Evolutionary conservation across 148 eudicot species (phyloP), one percentile per base, ranked within the genome.

Genomic region (Camellia lanceoleosa): DNA sequence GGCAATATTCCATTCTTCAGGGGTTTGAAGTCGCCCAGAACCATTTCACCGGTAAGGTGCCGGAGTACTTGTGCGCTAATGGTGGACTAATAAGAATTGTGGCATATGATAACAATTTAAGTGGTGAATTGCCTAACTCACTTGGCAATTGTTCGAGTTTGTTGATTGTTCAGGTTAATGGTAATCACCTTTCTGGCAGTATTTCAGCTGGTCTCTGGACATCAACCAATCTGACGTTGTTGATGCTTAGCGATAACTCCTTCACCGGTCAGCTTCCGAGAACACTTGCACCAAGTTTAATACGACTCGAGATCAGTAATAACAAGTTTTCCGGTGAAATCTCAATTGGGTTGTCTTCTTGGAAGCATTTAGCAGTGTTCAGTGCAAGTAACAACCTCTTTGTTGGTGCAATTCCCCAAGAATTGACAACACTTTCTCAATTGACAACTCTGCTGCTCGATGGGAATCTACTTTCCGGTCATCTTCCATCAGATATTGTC

Each of bases 291-390:
- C 3, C 80, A 4, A 59, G 42, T 1, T 20, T 86, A 23, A 62
- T 78, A 5, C 42, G 70, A 68, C 47, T 86, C 2, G 88, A 83
- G 80, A 65, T 86, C 55, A 65, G 71, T 43, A 79, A 81, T 71
- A 86, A 86, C 80, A 41, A 49, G 73, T 86, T 86, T 76, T 86
- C 84, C 11, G 88, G 86, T 71, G 60, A 74, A 47, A 86, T 86
- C 76, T 84, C 86, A 6, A 72, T 49, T 13, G 78, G 76, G 43
- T 44, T 86, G 16, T 86, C 84, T 60, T 86, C 88, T 51, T 86
- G 86, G 86, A 74, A 54, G 41, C 74, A 54, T 51, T 59, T 86
- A 62, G 30, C 7, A 20, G 75, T 18, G 44, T 75, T 86, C 42
- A 75, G 63, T 20, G 88, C 80, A 56, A 80, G 86, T 19, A 80